A percentile compares a stretch with the other conserved stretches of the same genome.
These are phyloP conservation scores for Cetradonia linearis DNA, from an alignment of 495 filamentous ascomycete genomes.

Conservation along the genomic window DNA sequence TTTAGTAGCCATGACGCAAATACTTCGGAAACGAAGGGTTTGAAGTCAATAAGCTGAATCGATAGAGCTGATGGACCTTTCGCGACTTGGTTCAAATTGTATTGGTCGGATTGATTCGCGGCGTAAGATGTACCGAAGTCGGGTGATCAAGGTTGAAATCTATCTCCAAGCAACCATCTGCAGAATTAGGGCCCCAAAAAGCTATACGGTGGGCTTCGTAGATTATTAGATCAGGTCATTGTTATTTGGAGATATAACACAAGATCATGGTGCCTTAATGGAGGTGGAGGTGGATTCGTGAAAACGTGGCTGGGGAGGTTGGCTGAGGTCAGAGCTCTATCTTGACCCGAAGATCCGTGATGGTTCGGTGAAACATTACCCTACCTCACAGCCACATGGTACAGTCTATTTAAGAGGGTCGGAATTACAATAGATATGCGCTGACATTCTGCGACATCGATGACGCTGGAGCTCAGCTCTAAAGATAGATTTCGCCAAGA, in stretches of 20 bases:
- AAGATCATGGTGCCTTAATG: not conserved
- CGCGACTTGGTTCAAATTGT: no score
- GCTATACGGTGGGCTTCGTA: not conserved
- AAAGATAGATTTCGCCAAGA: constrained; percentile 7
- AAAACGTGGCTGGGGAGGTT: constrained; percentile 8
- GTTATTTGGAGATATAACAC: not conserved
- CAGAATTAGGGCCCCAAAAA: not conserved
- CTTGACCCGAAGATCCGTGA: not conserved
- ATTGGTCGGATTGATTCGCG: not conserved
- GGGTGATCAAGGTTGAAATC: not conserved
- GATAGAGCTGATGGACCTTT: not conserved
- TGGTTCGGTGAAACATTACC: not conserved
- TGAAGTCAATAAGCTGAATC: not conserved
- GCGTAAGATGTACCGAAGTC: not conserved
- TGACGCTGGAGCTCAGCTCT: not conserved
- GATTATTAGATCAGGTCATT: not conserved
- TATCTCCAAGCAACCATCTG: not conserved
- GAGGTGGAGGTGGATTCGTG: not conserved
- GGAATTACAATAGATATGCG: not conserved
- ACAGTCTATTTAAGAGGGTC: not conserved
- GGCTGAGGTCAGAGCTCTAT: constrained; percentile 1
- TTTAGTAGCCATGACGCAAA: constrained; percentile 30
- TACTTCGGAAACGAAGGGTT: not conserved
- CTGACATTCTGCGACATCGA: not conserved
- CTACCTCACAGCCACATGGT: not conserved